These are phyloP conservation scores for Camelina laxa DNA, from an alignment of 345 rosid genomes.

Conservation along the genomic window DNA sequence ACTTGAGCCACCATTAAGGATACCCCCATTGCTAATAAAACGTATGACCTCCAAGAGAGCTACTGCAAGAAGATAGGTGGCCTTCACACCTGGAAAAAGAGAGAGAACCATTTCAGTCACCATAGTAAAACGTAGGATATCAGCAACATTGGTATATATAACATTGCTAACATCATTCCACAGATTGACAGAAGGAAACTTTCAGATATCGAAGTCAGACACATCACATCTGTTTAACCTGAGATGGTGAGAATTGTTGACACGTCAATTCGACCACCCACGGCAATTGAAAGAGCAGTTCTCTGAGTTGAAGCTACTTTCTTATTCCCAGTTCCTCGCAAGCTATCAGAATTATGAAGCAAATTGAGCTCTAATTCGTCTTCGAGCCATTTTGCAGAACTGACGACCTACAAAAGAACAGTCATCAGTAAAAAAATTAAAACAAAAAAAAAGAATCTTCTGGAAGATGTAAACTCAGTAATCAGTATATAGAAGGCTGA, in stretches of 20 bases:
- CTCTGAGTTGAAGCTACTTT: slow-evolving; percentile 79
- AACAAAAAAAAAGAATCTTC: not conserved
- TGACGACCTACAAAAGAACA: slow-evolving; percentile 63
- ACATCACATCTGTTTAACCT: slow-evolving; percentile 44
- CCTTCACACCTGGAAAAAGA: slow-evolving; percentile 73
- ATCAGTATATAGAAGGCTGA: slow-evolving; percentile 20
- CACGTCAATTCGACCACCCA: slow-evolving; percentile 83
- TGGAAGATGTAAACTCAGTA: not conserved
- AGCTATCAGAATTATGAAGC: slow-evolving; percentile 80
- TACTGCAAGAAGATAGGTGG: slow-evolving; percentile 93
- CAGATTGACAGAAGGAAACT: slow-evolving; percentile 14
- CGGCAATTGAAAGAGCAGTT: slow-evolving; percentile 80
- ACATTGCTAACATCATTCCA: slow-evolving; percentile 15
- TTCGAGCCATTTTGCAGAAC: slow-evolving; percentile 98
- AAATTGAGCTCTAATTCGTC: slow-evolving; percentile 92
- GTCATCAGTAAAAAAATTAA: slow-evolving; percentile 1
- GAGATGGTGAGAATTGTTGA: slow-evolving; percentile 83
- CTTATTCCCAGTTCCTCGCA: slow-evolving; percentile 76
- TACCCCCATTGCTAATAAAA: slow-evolving; percentile 91
- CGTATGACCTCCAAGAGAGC: slow-evolving; percentile 86
- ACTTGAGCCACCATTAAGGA: slow-evolving; percentile 70
- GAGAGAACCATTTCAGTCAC: slow-evolving; percentile 61
- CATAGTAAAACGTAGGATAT: slow-evolving; percentile 63
- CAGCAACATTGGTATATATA: slow-evolving; percentile 72
- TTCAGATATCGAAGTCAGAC: not conserved